phyloP scores from a whole-genome alignment of 2,329 filamentous ascomycete species.

The Thielaviopsis euricoi region DNA sequence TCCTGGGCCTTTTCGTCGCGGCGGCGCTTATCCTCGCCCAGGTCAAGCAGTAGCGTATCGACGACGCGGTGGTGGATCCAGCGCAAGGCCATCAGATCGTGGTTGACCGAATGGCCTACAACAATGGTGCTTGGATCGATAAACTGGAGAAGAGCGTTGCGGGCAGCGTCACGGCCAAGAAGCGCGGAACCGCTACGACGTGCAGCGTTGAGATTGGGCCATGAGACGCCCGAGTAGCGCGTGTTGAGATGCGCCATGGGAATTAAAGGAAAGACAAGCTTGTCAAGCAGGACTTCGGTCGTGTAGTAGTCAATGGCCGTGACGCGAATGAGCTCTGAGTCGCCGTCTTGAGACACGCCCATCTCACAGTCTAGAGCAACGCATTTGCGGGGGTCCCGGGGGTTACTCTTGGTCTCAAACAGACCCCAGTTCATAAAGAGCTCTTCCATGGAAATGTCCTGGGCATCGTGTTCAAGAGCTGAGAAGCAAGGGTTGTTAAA shows the following conservation, averaged over 20 bases:
- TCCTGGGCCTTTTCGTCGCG: conserved; percentile 6
- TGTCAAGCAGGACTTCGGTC: conserved; percentile 30
- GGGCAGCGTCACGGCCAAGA: conserved; percentile 25
- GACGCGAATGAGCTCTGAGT: conserved; percentile 35
- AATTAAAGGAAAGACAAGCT: conserved; percentile 30
- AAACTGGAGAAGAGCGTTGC: conserved; percentile 25
- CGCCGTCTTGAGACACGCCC: conserved; percentile 27
- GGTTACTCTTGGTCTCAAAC: conserved; percentile 12
- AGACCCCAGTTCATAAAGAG: conserved; percentile 17
- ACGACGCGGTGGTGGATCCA: conserved; percentile 30
- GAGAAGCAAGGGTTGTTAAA: conserved; percentile 16
- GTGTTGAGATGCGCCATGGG: conserved; percentile 33
- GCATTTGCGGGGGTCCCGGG: conserved; percentile 11
- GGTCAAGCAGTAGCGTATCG: conserved; percentile 27
- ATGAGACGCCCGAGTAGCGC: conserved; percentile 30
- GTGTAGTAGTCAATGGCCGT: conserved; percentile 35
- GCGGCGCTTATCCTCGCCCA: conserved; percentile 9
- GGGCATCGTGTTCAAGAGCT: conserved; percentile 15
- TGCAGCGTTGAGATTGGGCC: conserved; percentile 22
- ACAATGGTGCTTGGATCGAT: conserved; percentile 30
- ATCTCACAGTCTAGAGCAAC: conserved; percentile 41
- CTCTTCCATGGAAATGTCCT: conserved; percentile 12
- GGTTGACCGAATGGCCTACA: conserved; percentile 27
- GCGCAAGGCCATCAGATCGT: conserved; percentile 28
- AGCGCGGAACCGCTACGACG: conserved; percentile 20